These are phyloP conservation scores for Phytopythium delawarense DNA, from an alignment of 352 stramenopile species.

Conservation along the genomic window DNA sequence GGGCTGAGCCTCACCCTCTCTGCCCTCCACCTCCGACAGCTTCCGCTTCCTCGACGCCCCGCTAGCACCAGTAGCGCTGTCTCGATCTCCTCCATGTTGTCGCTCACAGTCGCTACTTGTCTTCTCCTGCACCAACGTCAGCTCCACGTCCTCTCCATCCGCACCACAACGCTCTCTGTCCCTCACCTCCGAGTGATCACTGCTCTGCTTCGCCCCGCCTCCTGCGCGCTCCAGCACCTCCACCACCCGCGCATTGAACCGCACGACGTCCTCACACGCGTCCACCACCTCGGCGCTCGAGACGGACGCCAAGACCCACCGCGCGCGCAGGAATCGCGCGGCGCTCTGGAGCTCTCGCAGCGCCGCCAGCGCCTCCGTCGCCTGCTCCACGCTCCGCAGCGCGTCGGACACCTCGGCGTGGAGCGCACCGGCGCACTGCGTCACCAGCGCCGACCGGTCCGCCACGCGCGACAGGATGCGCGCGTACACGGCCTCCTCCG, in stretches of 20 bases:
- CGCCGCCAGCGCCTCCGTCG: slow-evolving; percentile 11
- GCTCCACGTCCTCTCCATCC: background rate
- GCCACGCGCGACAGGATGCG: slow-evolving; percentile 29
- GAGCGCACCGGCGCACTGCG: slow-evolving; percentile 16
- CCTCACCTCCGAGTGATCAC: background rate
- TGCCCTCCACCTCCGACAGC: background rate
- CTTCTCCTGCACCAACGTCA: background rate
- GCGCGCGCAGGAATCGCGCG: slow-evolving; percentile 14
- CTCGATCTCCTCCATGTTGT: background rate
- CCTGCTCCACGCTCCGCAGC: slow-evolving; percentile 6
- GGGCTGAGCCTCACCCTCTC: too few relatives aligned
- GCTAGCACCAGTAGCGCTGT: background rate
- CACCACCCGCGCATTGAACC: background rate
- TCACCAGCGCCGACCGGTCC: slow-evolving; percentile 16
- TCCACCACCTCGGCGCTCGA: background rate
- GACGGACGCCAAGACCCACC: slow-evolving; percentile 9
- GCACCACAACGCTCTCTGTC: background rate
- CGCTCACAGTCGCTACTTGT: background rate
- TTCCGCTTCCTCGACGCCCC: slow-evolving; percentile 1
- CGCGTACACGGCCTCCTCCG: slow-evolving; percentile 25
- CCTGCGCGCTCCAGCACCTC: background rate
- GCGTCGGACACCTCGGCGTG: slow-evolving; percentile 12
- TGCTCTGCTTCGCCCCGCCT: background rate
- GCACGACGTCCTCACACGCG: background rate
- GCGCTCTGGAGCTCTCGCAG: slow-evolving; percentile 24